Evolutionary conservation across 129 eudicot species (phyloP), one percentile per base, ranked within the genome.

Genomic region (Flaveria bidentis): DNA sequence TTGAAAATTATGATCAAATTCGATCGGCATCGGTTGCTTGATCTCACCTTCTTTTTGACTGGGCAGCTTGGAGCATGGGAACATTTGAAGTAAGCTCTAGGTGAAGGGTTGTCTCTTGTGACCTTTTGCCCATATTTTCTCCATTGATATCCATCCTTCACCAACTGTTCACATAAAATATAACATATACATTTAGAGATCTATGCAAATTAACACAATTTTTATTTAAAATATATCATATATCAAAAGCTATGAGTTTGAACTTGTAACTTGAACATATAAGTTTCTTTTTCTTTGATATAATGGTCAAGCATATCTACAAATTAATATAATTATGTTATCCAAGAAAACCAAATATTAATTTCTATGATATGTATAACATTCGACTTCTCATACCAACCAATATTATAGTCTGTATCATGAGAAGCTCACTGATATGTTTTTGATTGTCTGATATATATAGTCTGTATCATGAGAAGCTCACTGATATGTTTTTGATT

Each of bases 81-180:
- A 85, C 97, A 95, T 81, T 86, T 89, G 93, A 95, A 95, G 80
- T 95, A 95, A 66, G 99, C 99, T 91, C 97, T 95, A 33, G 99
- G 99, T 78, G 84, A 95, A 83, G 99, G 99, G 64, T 95, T 95
- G 62, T 95, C 99, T 67, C 99, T 91, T 30, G 97, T 95, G 41
- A 95, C 99, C 76, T 95, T 95, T 85, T 95, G 99, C 20, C 99
- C 99, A 72, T 95, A 95, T 77, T 95, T 95, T 86, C 99, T 89
- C 99, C 97, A 95, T 82, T 95, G 99, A 75, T 91, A 91, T 26
- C 99, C 99, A 86, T 95, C 97, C 53, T 89, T 95, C 58, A 95
- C 96, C 62, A 89, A 78, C 97, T 92, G 83, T 63, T 63, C 69
- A 63, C 18, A n/a, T 66, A 18, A 63, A 63, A 45, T 58, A 75